Conservation (phyloP, 1,284 basidiomycete genomes). For the Puccinia hordei region DNA sequence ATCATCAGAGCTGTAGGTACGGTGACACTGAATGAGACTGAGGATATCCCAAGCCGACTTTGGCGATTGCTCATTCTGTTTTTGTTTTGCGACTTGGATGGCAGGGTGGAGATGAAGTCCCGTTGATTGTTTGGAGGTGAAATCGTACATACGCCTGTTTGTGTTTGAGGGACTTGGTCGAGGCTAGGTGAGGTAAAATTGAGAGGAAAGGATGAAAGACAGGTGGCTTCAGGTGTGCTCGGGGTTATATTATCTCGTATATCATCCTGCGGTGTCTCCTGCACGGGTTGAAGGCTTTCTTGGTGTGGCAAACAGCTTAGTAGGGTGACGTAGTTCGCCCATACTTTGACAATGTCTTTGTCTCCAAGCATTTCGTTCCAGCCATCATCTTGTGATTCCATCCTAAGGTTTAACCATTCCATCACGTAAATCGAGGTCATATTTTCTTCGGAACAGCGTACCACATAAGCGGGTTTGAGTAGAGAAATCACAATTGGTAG, state of each 20-base stretch:
- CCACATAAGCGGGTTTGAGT: slow-evolving; percentile 40
- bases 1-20: slow-evolving; percentile 18
- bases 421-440: slow-evolving; percentile 38
- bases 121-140: neutral
- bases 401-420: slow-evolving; percentile 40
- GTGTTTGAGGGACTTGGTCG: slow-evolving; percentile 12
- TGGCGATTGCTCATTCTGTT: slow-evolving; percentile 4
- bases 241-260: neutral
- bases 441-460: slow-evolving; percentile 18
- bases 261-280: neutral
- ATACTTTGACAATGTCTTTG: slow-evolving; percentile 39
- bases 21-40: slow-evolving; percentile 23
- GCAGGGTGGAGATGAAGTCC: neutral
- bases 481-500: slow-evolving; percentile 38
- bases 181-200: neutral
- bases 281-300: neutral
- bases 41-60: neutral
- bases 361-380: slow-evolving; percentile 49
- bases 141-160: slow-evolving; percentile 7
- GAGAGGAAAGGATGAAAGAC: slow-evolving; percentile 41
- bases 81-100: neutral
- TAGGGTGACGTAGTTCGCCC: slow-evolving; percentile 45
- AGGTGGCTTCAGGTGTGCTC: slow-evolving; percentile 13
- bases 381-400: slow-evolving; percentile 38
- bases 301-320: slow-evolving; percentile 34